These are phyloP conservation scores for Vitis hybrid DNA, from an alignment of 177 flowering plant species.

Conservation along the genomic window DNA sequence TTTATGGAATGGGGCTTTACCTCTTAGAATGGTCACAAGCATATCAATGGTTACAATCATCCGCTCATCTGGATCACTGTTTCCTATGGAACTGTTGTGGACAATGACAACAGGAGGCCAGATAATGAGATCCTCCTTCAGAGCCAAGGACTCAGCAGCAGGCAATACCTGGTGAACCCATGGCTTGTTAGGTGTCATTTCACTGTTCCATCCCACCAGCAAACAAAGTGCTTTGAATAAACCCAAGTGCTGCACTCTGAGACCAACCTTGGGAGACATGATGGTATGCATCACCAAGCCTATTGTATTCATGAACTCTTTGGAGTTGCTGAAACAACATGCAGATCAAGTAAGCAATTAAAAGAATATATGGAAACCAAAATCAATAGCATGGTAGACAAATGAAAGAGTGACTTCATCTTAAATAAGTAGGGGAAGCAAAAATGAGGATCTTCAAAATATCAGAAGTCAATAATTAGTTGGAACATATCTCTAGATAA, in stretches of 20 bases:
- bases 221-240: conserved; percentile 42
- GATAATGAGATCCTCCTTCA: conserved; percentile 60
- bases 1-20: conserved; percentile 17
- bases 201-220: conserved; percentile 38
- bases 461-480: background rate
- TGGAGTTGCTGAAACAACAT: conserved; percentile 23
- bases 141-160: conserved; percentile 34
- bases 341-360: conserved; percentile 7
- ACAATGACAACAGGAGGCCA: conserved; percentile 72
- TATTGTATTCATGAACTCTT: conserved; percentile 20
- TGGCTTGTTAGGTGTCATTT: conserved; percentile 16
- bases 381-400: background rate
- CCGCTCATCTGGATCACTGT: conserved; percentile 20
- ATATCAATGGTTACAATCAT: conserved; percentile 31
- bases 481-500: background rate
- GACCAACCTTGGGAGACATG: conserved; percentile 13
- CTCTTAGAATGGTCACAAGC: conserved; percentile 42
- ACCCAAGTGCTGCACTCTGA: conserved; percentile 35
- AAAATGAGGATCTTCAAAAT: background rate
- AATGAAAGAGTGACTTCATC: background rate
- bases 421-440: background rate
- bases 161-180: conserved; percentile 33
- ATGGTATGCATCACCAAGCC: conserved; percentile 32
- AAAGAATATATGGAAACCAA: background rate
- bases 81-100: conserved; percentile 48